These are phyloP conservation scores for Ceratopteris richardii DNA, from an alignment of 75 land plant species.

Conservation along the genomic window DNA sequence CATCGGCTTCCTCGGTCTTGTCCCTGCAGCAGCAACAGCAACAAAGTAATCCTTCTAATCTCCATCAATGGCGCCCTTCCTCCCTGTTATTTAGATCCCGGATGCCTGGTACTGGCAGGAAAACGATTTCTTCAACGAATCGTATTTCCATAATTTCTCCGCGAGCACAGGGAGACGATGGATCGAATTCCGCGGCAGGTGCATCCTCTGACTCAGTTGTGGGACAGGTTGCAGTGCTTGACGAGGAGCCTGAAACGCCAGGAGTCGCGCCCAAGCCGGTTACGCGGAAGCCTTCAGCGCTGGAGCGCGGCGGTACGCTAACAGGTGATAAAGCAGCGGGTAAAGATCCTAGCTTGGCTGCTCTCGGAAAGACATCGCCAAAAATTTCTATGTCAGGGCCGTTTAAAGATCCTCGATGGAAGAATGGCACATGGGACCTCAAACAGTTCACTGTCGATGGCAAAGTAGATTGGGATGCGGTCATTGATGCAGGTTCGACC, in stretches of 20 bases:
- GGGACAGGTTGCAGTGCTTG: constrained; percentile 16
- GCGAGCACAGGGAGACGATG: background rate
- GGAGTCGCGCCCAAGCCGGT: constrained; percentile 4
- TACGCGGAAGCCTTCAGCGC: constrained; percentile 16
- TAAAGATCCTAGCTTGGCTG: constrained; percentile 26
- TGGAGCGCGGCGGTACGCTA: constrained; percentile 32
- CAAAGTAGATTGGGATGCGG: constrained; percentile 79
- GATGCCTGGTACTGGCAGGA: background rate
- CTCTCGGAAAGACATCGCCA: constrained; percentile 1
- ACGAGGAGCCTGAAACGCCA: constrained; percentile 17
- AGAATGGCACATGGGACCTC: constrained; percentile 83
- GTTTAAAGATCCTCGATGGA: constrained; percentile 71
- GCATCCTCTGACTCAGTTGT: constrained; percentile 22
- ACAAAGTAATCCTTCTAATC: background rate
- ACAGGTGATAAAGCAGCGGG: constrained; percentile 20
- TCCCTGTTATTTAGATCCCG: background rate
- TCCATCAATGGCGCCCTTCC: background rate
- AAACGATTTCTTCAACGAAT: background rate
- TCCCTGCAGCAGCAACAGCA: background rate
- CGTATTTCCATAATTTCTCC: background rate
- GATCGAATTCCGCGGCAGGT: constrained; percentile 11
- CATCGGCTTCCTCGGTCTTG: background rate
- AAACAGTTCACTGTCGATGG: constrained; percentile 64
- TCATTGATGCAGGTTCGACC: constrained; percentile 80
- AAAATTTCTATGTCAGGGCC: background rate